These are phyloP conservation scores for Balakata baccata DNA, from an alignment of 345 rosid genomes.

Conservation along the genomic window DNA sequence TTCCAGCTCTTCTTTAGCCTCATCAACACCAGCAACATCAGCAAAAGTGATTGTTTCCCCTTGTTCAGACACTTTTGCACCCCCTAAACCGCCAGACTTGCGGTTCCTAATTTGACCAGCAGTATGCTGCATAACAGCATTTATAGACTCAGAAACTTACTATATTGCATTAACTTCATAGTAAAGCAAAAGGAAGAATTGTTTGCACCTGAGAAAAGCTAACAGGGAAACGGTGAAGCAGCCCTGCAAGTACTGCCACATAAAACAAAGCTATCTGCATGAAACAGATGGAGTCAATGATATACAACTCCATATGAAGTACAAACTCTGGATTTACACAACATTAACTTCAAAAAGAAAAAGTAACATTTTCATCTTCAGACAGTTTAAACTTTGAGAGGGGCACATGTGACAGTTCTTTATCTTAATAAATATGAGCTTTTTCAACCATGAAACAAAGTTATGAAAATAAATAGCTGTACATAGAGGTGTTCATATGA, in stretches of 20 bases:
- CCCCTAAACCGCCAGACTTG: slow-evolving; percentile 61
- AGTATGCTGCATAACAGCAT: slow-evolving; percentile 45
- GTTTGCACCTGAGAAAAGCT: slow-evolving; percentile 70
- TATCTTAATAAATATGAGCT: too few species aligned
- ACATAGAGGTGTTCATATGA: not conserved
- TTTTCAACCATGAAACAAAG: not conserved
- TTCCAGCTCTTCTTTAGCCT: slow-evolving; percentile 97
- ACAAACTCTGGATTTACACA: not conserved
- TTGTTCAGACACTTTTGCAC: slow-evolving; percentile 61
- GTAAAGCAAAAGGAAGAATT: slow-evolving; percentile 7
- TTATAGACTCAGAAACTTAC: slow-evolving; percentile 20
- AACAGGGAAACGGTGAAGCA: slow-evolving; percentile 70
- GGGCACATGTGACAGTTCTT: too few species aligned
- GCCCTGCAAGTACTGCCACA: slow-evolving; percentile 74
- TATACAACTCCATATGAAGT: not conserved
- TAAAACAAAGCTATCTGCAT: slow-evolving; percentile 79
- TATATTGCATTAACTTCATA: slow-evolving; percentile 16
- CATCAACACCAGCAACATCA: slow-evolving; percentile 97
- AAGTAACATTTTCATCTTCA: not conserved
- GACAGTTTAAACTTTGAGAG: too few species aligned
- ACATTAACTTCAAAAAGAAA: not conserved
- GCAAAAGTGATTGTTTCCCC: slow-evolving; percentile 84
- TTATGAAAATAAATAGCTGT: not conserved
- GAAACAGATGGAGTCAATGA: slow-evolving; percentile 15
- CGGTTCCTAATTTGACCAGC: slow-evolving; percentile 78